Base-by-base conservation (phyloP, 371 early-diverging fungal genomes). In the Fennellomyces sp. region DNA sequence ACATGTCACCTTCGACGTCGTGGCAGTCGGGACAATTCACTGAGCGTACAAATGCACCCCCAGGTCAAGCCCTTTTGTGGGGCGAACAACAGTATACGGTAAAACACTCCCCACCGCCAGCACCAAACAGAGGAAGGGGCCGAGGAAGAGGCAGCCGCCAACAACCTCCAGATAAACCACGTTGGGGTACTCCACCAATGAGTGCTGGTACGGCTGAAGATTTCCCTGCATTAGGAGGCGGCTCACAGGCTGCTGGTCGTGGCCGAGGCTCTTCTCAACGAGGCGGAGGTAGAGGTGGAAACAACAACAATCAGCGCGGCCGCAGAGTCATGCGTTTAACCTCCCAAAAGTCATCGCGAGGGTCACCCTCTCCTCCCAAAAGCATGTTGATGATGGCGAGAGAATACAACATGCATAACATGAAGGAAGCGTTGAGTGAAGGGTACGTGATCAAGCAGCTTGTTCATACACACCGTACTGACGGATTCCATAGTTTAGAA, bases 341-440 rank as follows among this genome's bases (percentile, higher is more conserved):
- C 13, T 27, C 55, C 23, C 55, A 54, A 39, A 54, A 54, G 17
- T 3, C 55, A 6, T 13, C 55, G 21, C 25, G 23, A 25, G 26
- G 17, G 28, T 15, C 31, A 13, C 26, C 35, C 2, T 19, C 17
- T 17, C 3, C 19, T 17, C 17, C 33, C 6, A 52, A 29, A 8
- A 31, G 33, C n/a, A 52, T 23, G 19, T 21, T 52, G 13, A 33
- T 13, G 51, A 70, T 65, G 31, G 65, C 66, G 0, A 59, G 63
- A 39, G 60, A 66, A 5, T 78, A 74, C 52, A 82, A 82, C 21
- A 67, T 74, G 27, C 2, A 58, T 15, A 66, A 65, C 2, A 76
- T 76, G 0, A 71, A 65, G 36, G 15, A 15, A 4, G 56, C 64
- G 0, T 50, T 82, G 15, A 39, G 38, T 21, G 60, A 56, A 13